Conservation (phyloP, 371 early-diverging fungal genomes). For the Mucor indicus region DNA sequence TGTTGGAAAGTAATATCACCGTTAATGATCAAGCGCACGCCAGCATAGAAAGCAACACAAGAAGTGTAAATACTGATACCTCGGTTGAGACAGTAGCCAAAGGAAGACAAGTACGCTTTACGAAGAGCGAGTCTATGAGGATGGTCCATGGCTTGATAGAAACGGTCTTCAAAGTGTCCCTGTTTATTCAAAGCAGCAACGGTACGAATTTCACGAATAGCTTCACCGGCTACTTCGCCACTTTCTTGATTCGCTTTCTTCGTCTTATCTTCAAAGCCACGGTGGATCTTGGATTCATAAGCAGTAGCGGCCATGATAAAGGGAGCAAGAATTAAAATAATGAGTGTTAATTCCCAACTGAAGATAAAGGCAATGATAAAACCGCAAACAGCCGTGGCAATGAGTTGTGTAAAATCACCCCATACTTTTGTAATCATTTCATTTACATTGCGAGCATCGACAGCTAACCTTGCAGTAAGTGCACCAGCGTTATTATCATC, state of each 20-base stretch:
- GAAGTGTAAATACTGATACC: slow-evolving; percentile 61
- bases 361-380: slow-evolving; percentile 44
- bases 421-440: slow-evolving; percentile 66
- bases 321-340: slow-evolving; percentile 53
- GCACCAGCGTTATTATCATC: slow-evolving; percentile 80
- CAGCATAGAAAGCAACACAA: slow-evolving; percentile 60
- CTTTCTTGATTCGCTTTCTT: slow-evolving; percentile 67
- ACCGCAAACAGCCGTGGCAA: slow-evolving; percentile 42
- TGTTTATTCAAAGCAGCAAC: slow-evolving; percentile 83
- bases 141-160: slow-evolving; percentile 48
- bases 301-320: slow-evolving; percentile 41
- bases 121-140: slow-evolving; percentile 64
- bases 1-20: slow-evolving; percentile 27
- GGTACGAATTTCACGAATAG: slow-evolving; percentile 84
- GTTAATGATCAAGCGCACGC: slow-evolving; percentile 40
- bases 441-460: slow-evolving; percentile 71
- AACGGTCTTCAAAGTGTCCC: slow-evolving; percentile 56
- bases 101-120: slow-evolving; percentile 50
- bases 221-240: slow-evolving; percentile 79
- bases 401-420: slow-evolving; percentile 56
- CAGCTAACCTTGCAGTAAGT: slow-evolving; percentile 75
- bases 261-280: slow-evolving; percentile 56
- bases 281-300: slow-evolving; percentile 36
- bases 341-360: slow-evolving; percentile 59
- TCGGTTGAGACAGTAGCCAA: slow-evolving; percentile 69